These are phyloP conservation scores for Lathyrus tuberosus DNA, from an alignment of 306 rosid genomes.

Conservation along the genomic window DNA sequence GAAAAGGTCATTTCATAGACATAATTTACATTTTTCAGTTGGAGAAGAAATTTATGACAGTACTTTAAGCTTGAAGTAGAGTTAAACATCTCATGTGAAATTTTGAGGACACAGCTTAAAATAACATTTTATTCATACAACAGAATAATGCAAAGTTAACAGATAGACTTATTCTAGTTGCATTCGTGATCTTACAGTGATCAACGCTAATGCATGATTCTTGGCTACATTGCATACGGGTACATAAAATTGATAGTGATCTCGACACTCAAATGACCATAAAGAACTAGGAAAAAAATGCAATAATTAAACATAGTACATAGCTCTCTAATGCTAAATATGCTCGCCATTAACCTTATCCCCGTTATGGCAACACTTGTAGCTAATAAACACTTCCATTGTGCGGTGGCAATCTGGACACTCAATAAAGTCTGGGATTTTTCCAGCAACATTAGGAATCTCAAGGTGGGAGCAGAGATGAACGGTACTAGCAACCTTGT, in stretches of 20 bases:
- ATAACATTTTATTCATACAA: constrained; percentile 13
- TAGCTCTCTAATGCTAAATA: neutral
- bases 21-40: neutral
- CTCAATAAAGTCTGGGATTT: constrained; percentile 47
- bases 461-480: constrained; percentile 46
- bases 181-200: constrained; percentile 26
- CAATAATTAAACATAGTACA: neutral
- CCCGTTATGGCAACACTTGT: constrained; percentile 60
- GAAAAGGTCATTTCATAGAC: neutral
- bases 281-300: neutral
- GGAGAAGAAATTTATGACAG: neutral
- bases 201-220: constrained; percentile 23
- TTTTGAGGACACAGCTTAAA: neutral
- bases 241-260: neutral
- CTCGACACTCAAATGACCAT: neutral
- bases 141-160: neutral
- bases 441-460: constrained; percentile 42
- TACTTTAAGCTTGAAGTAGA: neutral
- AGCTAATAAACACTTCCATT: constrained; percentile 64
- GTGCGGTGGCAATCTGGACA: constrained; percentile 60
- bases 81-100: neutral
- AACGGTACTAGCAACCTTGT: constrained; percentile 12
- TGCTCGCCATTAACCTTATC: neutral
- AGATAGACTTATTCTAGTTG: constrained; percentile 23
- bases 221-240: constrained; percentile 16